A percentile compares a stretch with the other conserved stretches of the same genome.
phyloP scores from a whole-genome alignment of 441 rosid species.

The Capsella rubella region DNA sequence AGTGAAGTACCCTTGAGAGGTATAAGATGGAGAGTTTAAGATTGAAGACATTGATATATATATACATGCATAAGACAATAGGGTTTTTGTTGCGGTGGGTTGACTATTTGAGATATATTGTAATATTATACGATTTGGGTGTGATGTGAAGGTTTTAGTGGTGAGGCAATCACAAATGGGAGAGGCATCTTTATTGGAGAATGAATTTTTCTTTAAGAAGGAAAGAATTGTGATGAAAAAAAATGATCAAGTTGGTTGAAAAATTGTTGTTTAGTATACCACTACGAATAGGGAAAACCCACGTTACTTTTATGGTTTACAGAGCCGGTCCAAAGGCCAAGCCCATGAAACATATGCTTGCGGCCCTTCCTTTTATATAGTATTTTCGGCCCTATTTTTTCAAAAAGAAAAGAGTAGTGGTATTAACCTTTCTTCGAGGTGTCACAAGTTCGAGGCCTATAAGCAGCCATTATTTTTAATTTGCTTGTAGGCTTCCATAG shows the following conservation, averaged over 20 bases:
- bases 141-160: conserved; percentile 25
- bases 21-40: conserved; percentile 4
- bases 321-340: too few relatives aligned
- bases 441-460: too few relatives aligned
- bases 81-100: conserved; percentile 31
- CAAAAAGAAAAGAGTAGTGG: too few relatives aligned
- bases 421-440: too few relatives aligned
- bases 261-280: conserved; percentile 21
- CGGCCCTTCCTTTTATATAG: too few relatives aligned
- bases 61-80: conserved; percentile 11
- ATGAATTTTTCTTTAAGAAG: conserved; percentile 25
- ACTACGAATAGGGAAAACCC: conserved; percentile 40
- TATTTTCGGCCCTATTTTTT: too few relatives aligned
- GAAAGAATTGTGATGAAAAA: conserved; percentile 29
- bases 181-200: conserved; percentile 17
- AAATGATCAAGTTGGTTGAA: conserved; percentile 40
- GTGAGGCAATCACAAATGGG: conserved; percentile 32
- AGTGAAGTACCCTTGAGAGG: background rate
- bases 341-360: too few relatives aligned
- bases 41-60: conserved; percentile 7
- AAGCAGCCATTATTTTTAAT: too few relatives aligned
- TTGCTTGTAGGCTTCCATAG: too few relatives aligned
- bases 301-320: conserved; percentile 29
- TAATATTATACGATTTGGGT: conserved; percentile 16
- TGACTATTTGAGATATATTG: conserved; percentile 38